Evolutionary conservation across 345 rosid genomes (phyloP), one percentile per base, ranked within the genome.

Genomic region (Aquilaria malaccensis): DNA sequence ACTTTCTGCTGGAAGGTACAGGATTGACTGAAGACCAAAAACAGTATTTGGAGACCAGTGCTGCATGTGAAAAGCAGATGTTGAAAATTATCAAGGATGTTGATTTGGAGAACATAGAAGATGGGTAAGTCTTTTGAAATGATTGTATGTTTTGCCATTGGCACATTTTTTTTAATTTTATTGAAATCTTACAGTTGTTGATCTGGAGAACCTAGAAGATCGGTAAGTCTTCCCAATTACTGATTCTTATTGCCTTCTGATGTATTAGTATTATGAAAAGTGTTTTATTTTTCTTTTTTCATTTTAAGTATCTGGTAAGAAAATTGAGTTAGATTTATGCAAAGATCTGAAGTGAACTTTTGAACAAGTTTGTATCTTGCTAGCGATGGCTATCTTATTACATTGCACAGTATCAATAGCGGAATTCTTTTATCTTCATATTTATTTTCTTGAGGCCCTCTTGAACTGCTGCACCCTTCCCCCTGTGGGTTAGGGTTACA

Each of bases 41-140:
- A 70, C 94, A 93, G 77, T 77, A 82, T 76, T 82, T 87, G 65
- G 96, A 94, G 71, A 87, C 91, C 0, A 85, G 86, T 69, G 75
- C 85, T 70, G 85, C 95, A 67, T 92, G 94, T 62, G 97, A 89
- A 80, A 89, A 76, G 79, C 98, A 93, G 76, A 85, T 93, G 70
- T 67, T 74, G 50, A 87, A 75, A 78, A 80, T 89, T 60, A 72
- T 87, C 55, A 76, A 59, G 62, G 84, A 89, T 62, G 78, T 81
- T 65, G 83, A 93, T 80, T 67, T 79, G 47, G 88, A 83, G 71
- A 74, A 62, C 76, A 85, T 93, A 45, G 96, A 89, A 69, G 86
- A 83, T 55, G 94, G 97, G 96, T 89, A 59, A 73, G 86, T 67
- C 65, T 72, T 67, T 55, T 47, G 9, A 45, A 7, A 37, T 9